Percentiles rank a stretch among this genome's conserved stretches.
phyloP scores from a whole-genome alignment of 306 rosid genomes.

The Sindora glabra region DNA sequence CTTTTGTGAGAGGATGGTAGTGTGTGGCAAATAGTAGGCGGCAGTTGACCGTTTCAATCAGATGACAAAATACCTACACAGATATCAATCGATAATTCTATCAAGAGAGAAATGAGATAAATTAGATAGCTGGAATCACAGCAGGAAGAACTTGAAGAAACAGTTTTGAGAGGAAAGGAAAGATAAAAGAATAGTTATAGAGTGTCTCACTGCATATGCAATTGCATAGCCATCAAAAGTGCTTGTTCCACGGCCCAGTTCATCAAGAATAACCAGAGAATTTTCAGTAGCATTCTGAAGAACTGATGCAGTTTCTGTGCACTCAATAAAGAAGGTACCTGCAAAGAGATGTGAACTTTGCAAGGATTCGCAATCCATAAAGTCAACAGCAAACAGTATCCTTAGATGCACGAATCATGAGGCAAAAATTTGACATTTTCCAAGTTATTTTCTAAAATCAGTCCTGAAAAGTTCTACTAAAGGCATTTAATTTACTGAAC shows the following conservation, averaged over 20 bases:
- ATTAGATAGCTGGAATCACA: neutral
- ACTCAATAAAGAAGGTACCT: slow-evolving; percentile 94
- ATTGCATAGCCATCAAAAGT: slow-evolving; percentile 98
- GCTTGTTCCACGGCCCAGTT: slow-evolving; percentile 97
- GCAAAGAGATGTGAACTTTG: slow-evolving; percentile 9
- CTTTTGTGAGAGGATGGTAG: slow-evolving; percentile 90
- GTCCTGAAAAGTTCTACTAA: neutral
- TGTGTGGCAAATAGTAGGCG: slow-evolving; percentile 93
- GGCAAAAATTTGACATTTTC: neutral
- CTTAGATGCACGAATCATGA: neutral
- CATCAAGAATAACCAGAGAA: slow-evolving; percentile 89
- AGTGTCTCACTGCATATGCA: slow-evolving; percentile 86
- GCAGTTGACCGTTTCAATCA: slow-evolving; percentile 79
- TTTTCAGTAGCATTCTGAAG: slow-evolving; percentile 86
- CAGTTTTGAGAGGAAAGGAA: neutral
- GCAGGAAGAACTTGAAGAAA: neutral
- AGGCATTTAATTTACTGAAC: neutral
- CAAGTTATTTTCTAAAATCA: neutral
- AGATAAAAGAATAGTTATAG: too few species aligned
- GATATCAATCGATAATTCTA: neutral
- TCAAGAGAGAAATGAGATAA: neutral
- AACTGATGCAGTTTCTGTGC: slow-evolving; percentile 89
- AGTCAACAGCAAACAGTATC: slow-evolving; percentile 1
- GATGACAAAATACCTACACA: slow-evolving; percentile 80
- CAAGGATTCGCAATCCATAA: neutral